phyloP scores from a whole-genome alignment of 176 grass and related monocot genomes.

The Lolium rigidum region DNA sequence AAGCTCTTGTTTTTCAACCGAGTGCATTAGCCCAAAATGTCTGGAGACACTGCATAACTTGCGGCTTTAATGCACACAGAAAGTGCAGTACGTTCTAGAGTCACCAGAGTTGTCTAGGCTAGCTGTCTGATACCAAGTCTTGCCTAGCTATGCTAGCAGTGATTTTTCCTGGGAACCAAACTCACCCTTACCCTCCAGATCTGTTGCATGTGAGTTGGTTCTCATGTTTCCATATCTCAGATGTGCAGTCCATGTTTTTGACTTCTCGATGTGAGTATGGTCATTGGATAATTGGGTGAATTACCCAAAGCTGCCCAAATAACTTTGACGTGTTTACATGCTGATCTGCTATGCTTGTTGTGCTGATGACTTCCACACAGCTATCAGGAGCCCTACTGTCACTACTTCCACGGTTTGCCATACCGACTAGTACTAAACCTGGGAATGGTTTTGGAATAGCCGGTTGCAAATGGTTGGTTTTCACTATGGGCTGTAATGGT shows the following conservation, averaged over 20 bases:
- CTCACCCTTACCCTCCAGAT: too few species aligned
- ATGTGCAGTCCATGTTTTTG: not conserved
- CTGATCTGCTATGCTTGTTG: not conserved
- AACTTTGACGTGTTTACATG: not conserved
- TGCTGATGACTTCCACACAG: not conserved
- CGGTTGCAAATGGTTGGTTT: too few species aligned
- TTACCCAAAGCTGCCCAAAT: not conserved
- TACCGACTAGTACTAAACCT: not conserved
- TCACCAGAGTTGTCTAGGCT: not conserved
- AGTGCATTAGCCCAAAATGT: not conserved
- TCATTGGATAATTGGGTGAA: slow-evolving; percentile 10
- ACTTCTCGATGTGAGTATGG: slow-evolving; percentile 9
- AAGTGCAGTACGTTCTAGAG: slow-evolving; percentile 16
- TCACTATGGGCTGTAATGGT: too few species aligned
- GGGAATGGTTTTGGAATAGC: not conserved
- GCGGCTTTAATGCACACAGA: not conserved
- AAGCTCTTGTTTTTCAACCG: not conserved
- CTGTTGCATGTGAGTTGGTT: not conserved
- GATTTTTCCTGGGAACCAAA: too few species aligned
- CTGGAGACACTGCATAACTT: not conserved
- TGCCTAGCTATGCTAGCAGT: too few species aligned
- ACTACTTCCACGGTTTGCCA: not conserved
- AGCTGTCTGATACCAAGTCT: not conserved
- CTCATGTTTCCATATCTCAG: slow-evolving; percentile 1
- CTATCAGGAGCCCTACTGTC: not conserved